Conservation (phyloP, 2,329 filamentous ascomycete genomes). For the Tolypocladium guangdongense region DNA sequence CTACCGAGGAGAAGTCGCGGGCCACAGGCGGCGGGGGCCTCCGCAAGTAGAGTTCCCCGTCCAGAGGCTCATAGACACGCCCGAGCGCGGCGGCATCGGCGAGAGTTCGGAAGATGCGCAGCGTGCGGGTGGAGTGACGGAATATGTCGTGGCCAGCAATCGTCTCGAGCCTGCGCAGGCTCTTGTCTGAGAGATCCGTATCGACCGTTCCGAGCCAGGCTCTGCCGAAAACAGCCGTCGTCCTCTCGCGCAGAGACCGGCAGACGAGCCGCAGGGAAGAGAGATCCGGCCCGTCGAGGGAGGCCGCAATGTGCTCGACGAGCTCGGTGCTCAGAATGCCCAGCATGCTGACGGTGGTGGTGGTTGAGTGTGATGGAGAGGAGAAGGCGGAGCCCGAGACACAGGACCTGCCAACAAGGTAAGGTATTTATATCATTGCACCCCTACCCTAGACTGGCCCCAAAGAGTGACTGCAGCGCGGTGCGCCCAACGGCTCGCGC, state of each 20-base stretch:
- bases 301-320: not conserved
- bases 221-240: not conserved
- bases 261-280: not conserved
- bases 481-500: not conserved
- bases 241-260: not conserved
- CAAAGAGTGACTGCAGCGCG: too few species aligned
- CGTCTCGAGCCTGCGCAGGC: not conserved
- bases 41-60: not conserved
- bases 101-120: not conserved
- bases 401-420: too few species aligned
- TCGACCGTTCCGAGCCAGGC: not conserved
- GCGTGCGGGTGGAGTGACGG: not conserved
- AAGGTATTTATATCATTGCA: too few species aligned
- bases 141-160: not conserved
- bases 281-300: not conserved
- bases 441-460: too few species aligned
- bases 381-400: not conserved
- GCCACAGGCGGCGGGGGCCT: not conserved
- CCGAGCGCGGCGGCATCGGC: too few species aligned
- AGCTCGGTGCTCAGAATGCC: not conserved
- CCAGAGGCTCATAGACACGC: not conserved
- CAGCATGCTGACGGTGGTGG: not conserved
- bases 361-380: not conserved
- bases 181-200: not conserved
- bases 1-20: not conserved